Evolutionary conservation across 169 alveolate genomes (phyloP), one percentile per base, ranked within the genome.

Genomic region (Fabrea salina): DNA sequence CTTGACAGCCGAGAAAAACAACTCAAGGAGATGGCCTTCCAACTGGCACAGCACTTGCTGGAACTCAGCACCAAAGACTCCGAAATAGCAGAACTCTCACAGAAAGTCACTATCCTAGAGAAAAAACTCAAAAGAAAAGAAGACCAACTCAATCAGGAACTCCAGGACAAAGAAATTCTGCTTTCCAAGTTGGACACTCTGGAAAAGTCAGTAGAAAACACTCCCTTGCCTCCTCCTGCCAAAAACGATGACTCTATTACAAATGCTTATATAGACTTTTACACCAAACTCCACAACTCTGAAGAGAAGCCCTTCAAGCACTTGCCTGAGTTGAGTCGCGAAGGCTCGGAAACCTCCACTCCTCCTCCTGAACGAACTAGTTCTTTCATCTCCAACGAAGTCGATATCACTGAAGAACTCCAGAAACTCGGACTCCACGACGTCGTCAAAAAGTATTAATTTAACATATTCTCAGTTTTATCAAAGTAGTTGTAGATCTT

Each of bases 351-450:
- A n/a, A n/a, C n/a, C n/a, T n/a, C n/a, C n/a, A n/a, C n/a, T n/a
- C n/a, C n/a, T n/a, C n/a, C n/a, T n/a, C n/a, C n/a, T n/a, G n/a
- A n/a, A n/a, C n/a, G n/a, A n/a, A n/a, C n/a, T n/a, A n/a, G n/a
- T n/a, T n/a, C 74, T 32, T 61, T n/a, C 39, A 61, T 61, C 25
- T 61, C 74, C 11, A 30, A 61, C 39, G 50, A 61, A 25, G 39
- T 61, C 50, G 74, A 61, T 61, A 61, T 61, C 11, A 61, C 74
- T 32, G 11, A 13, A 13, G 74, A 61, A 35, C 49, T 61, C 27
- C 54, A 61, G 39, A 61, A 35, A 35, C 11, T 61, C 19, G 74
- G 74, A 33, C 50, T 61, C 13, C 54, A 13, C 39, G 74, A 61
- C 25, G 32, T 61, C 27, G 50, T 61, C 16, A 61, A 61, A 61